A percentile compares a stretch with the other conserved stretches of the same genome.
Evolutionary conservation across 2,329 filamentous ascomycete species (phyloP).

Genomic region (Fusarium sp.): DNA sequence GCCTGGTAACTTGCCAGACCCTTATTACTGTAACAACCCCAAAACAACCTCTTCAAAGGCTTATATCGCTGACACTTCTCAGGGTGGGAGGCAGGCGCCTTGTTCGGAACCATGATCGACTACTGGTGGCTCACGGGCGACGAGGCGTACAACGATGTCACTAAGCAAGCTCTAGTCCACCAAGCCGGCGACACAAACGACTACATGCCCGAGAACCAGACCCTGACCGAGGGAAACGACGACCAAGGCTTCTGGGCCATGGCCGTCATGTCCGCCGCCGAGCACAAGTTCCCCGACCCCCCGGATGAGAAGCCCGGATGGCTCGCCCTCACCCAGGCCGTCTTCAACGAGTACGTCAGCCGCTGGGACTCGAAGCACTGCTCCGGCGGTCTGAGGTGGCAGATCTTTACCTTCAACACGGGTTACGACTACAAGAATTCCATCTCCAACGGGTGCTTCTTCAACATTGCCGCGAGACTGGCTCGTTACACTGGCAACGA

Average conservation of each 20-base stretch:
- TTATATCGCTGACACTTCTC: constrained; percentile 20
- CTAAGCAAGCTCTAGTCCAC: constrained; percentile 65
- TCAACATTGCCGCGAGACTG: constrained; percentile 73
- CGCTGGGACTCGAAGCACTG: constrained; percentile 74
- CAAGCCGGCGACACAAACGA: constrained; percentile 67
- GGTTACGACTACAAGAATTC: constrained; percentile 74
- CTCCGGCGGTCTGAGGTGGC: constrained; percentile 81
- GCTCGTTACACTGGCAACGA: constrained; percentile 79
- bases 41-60: constrained; percentile 36
- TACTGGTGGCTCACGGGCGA: constrained; percentile 77
- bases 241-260: constrained; percentile 88
- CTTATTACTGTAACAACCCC: constrained; percentile 69
- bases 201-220: constrained; percentile 73
- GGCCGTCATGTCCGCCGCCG: constrained; percentile 78
- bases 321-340: constrained; percentile 78
- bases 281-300: constrained; percentile 76
- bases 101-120: constrained; percentile 75
- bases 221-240: constrained; percentile 70
- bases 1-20: constrained; percentile 64
- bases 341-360: constrained; percentile 77
- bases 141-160: constrained; percentile 66
- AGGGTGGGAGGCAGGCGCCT: constrained; percentile 75
- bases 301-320: constrained; percentile 68
- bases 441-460: constrained; percentile 73
- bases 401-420: constrained; percentile 79